These are phyloP conservation scores for Aureobasidium musti DNA, from an alignment of 2,329 filamentous ascomycete genomes.

Conservation along the genomic window DNA sequence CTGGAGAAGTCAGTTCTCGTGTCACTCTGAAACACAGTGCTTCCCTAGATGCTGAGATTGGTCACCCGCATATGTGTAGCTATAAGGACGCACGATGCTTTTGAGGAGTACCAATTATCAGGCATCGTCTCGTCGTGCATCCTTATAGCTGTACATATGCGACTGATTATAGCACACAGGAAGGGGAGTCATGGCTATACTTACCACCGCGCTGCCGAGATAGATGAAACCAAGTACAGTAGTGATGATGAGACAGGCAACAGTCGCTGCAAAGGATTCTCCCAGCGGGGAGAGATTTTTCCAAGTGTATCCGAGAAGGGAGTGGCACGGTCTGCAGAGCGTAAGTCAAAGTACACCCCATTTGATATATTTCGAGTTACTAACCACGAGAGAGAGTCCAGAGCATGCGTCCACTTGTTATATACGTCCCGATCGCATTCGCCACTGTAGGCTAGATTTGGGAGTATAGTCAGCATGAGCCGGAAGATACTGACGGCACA, in stretches of 20 bases:
- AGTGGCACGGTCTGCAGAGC: conserved; percentile 51
- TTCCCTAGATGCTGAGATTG: too few relatives aligned
- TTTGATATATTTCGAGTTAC: not conserved
- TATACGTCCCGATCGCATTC: conserved; percentile 58
- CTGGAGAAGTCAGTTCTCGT: not conserved
- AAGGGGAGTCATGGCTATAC: too few relatives aligned
- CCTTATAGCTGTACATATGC: too few relatives aligned
- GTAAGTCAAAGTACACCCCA: not conserved
- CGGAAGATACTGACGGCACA: not conserved
- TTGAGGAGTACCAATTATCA: too few relatives aligned
- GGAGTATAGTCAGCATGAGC: not conserved
- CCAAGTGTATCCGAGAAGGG: conserved; percentile 55
- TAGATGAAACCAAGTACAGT: conserved; percentile 65
- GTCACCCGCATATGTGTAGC: too few relatives aligned
- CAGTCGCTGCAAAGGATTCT: conserved; percentile 58
- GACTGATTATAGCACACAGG: too few relatives aligned
- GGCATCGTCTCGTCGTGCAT: too few relatives aligned
- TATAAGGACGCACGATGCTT: too few relatives aligned
- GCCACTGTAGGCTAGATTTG: conserved; percentile 48
- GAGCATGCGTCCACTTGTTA: conserved; percentile 62
- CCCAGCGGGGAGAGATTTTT: conserved; percentile 49
- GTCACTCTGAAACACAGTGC: too few relatives aligned
- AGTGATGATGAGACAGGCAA: conserved; percentile 53
- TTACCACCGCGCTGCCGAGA: conserved; percentile 59
- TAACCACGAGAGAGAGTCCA: conserved; percentile 61